Evolutionary conservation across 768 basidiomycete genomes (phyloP).

Genomic region (Lactarius quietus): DNA sequence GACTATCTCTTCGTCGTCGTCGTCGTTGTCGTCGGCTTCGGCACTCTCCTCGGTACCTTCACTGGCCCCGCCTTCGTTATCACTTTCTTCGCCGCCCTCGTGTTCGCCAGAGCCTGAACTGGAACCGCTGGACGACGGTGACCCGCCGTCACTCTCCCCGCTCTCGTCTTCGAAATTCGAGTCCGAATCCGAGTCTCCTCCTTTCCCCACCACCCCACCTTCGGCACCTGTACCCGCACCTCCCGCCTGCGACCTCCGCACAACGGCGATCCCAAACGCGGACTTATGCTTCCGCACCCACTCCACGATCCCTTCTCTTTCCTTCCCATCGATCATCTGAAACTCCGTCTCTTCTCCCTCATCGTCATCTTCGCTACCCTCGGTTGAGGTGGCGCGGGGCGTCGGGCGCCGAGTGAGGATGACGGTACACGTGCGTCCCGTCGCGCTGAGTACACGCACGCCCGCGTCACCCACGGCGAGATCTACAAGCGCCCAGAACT

Average conservation of each 20-base stretch:
- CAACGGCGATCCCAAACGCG: slow-evolving; percentile 47
- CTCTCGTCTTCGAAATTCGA: slow-evolving; percentile 21
- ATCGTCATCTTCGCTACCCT: slow-evolving; percentile 37
- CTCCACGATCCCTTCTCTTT: slow-evolving; percentile 58
- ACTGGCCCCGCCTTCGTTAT: slow-evolving; percentile 15
- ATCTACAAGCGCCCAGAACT: slow-evolving; percentile 59
- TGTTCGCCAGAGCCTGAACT: neutral
- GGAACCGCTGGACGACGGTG: slow-evolving; percentile 27
- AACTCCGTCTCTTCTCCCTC: slow-evolving; percentile 62
- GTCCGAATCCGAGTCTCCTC: slow-evolving; percentile 24
- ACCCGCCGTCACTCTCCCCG: slow-evolving; percentile 41
- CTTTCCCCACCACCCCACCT: slow-evolving; percentile 15
- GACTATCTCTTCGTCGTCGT: slow-evolving; percentile 39
- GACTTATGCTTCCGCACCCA: slow-evolving; percentile 62
- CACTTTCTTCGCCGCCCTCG: slow-evolving; percentile 19
- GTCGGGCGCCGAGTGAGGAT: slow-evolving; percentile 38
- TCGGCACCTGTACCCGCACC: slow-evolving; percentile 8
- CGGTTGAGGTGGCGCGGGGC: slow-evolving; percentile 32
- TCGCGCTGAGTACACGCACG: slow-evolving; percentile 52
- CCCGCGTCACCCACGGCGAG: slow-evolving; percentile 39
- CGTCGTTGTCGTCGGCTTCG: slow-evolving; percentile 29
- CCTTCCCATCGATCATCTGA: slow-evolving; percentile 65
- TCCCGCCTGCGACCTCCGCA: neutral
- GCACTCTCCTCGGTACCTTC: slow-evolving; percentile 32
- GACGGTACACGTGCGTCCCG: slow-evolving; percentile 65